phyloP scores from a whole-genome alignment of 2,329 filamentous ascomycete species.

The Fusarium verticillioides region DNA sequence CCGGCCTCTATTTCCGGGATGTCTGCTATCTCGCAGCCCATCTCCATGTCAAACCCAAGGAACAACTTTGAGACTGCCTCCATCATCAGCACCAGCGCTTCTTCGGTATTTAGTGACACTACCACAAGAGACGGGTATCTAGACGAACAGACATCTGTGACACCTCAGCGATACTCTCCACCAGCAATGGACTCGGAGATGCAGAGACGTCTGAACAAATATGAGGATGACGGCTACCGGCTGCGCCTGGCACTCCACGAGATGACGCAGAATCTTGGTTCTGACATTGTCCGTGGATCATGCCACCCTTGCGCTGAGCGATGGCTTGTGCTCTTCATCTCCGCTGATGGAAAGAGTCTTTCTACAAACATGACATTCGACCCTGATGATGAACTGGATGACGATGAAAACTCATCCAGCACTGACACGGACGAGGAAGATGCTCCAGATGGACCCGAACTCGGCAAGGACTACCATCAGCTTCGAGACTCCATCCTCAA shows the following conservation, averaged over 20 bases:
- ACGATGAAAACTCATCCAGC: conserved; percentile 71
- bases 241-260: conserved; percentile 76
- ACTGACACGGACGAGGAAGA: conserved; percentile 72
- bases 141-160: conserved; percentile 63
- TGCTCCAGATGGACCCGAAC: conserved; percentile 67
- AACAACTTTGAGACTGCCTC: conserved; percentile 74
- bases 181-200: conserved; percentile 58
- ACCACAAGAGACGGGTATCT: conserved; percentile 73
- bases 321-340: conserved; percentile 85
- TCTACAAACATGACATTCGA: conserved; percentile 79
- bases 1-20: conserved; percentile 76
- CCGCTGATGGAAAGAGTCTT: conserved; percentile 75
- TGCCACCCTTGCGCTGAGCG: conserved; percentile 84
- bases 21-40: conserved; percentile 74
- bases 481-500: conserved; percentile 83
- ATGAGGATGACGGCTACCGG: conserved; percentile 72
- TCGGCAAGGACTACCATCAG: conserved; percentile 84
- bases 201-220: conserved; percentile 60
- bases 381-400: conserved; percentile 71
- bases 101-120: conserved; percentile 77
- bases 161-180: conserved; percentile 66
- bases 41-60: conserved; percentile 67
- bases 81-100: conserved; percentile 77
- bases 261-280: conserved; percentile 73
- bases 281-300: conserved; percentile 71